These are phyloP conservation scores for Hypoxylon fuscum DNA, from an alignment of 495 filamentous ascomycete genomes.

Conservation along the genomic window DNA sequence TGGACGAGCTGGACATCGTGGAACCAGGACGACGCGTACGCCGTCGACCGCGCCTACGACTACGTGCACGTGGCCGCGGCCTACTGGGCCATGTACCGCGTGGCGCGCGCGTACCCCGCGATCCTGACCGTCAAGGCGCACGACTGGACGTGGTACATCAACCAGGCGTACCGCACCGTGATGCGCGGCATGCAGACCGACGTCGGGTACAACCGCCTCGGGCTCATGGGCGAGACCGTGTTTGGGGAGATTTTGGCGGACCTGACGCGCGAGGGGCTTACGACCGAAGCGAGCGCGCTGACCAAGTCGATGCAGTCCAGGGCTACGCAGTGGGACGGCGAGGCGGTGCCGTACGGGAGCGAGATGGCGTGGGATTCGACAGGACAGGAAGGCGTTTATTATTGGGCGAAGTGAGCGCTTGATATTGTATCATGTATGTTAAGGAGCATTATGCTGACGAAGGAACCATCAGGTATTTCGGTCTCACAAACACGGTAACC, in stretches of 20 bases:
- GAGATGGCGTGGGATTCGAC: slow-evolving; percentile 67
- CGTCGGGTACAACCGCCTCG: slow-evolving; percentile 48
- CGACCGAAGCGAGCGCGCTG: slow-evolving; percentile 46
- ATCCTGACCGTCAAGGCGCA: slow-evolving; percentile 41
- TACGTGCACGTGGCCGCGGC: slow-evolving; percentile 61
- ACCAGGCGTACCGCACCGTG: slow-evolving; percentile 53
- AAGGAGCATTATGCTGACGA: neutral
- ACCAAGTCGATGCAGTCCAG: slow-evolving; percentile 53
- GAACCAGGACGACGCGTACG: slow-evolving; percentile 52
- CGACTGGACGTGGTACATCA: slow-evolving; percentile 59
- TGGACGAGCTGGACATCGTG: slow-evolving; percentile 55
- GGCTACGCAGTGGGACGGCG: slow-evolving; percentile 51
- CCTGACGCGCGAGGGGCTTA: slow-evolving; percentile 52
- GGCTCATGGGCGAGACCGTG: slow-evolving; percentile 65
- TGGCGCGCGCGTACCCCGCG: slow-evolving; percentile 51
- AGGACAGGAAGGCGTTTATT: slow-evolving; percentile 64
- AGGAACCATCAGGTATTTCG: slow-evolving; percentile 51
- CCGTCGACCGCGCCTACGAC: slow-evolving; percentile 58
- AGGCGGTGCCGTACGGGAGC: slow-evolving; percentile 60
- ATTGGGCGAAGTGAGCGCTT: slow-evolving; percentile 54
- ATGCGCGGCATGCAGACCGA: slow-evolving; percentile 34
- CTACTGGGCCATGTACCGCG: slow-evolving; percentile 63
- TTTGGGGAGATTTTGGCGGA: slow-evolving; percentile 57
- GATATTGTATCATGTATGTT: neutral
- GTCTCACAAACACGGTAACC: slow-evolving; percentile 47